Percentiles rank a stretch among this genome's conserved stretches.
Conservation (phyloP, 2,329 filamentous ascomycete genomes). For the Sordariomycetes sp. region DNA sequence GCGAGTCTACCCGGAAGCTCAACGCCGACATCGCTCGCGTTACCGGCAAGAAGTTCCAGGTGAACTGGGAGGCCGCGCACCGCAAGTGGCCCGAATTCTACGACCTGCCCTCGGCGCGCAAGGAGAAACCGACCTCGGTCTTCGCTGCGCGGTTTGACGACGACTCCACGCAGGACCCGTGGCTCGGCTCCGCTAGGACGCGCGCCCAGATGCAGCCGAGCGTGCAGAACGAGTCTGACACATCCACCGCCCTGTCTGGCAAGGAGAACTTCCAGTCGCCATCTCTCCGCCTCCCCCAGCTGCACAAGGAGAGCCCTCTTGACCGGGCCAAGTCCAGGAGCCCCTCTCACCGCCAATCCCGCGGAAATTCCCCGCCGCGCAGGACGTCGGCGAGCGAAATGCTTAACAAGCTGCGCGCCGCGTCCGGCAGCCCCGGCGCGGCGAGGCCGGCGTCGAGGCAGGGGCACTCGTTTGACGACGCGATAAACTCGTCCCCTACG, state of each 20-base stretch:
- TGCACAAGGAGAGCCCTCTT: slow-evolving; percentile 22
- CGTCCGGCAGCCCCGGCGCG: not conserved
- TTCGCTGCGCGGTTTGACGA: slow-evolving; percentile 19
- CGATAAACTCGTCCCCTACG: not conserved
- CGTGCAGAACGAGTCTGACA: slow-evolving; percentile 37
- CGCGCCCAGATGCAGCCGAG: slow-evolving; percentile 39
- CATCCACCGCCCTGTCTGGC: slow-evolving; percentile 26
- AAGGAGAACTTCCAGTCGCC: slow-evolving; percentile 15
- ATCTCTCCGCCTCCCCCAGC: slow-evolving; percentile 13
- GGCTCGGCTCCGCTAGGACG: slow-evolving; percentile 23
- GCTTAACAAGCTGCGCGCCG: slow-evolving; percentile 4
- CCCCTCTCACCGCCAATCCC: slow-evolving; percentile 11
- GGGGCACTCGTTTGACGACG: not conserved
- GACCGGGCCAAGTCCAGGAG: slow-evolving; percentile 19
- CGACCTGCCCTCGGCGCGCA: slow-evolving; percentile 18
- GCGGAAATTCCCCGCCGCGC: slow-evolving; percentile 1
- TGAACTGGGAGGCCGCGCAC: slow-evolving; percentile 30
- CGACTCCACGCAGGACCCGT: slow-evolving; percentile 26
- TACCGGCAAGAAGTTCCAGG: slow-evolving; percentile 21
- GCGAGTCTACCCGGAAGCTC: slow-evolving; percentile 37
- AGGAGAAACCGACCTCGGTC: slow-evolving; percentile 30
- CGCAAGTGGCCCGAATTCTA: slow-evolving; percentile 41
- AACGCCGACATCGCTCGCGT: slow-evolving; percentile 33
- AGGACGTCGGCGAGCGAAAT: slow-evolving; percentile 7
- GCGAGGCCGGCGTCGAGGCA: not conserved